These are phyloP conservation scores for Posidonia australis DNA, from an alignment of 106 monocot genomes.

Conservation along the genomic window DNA sequence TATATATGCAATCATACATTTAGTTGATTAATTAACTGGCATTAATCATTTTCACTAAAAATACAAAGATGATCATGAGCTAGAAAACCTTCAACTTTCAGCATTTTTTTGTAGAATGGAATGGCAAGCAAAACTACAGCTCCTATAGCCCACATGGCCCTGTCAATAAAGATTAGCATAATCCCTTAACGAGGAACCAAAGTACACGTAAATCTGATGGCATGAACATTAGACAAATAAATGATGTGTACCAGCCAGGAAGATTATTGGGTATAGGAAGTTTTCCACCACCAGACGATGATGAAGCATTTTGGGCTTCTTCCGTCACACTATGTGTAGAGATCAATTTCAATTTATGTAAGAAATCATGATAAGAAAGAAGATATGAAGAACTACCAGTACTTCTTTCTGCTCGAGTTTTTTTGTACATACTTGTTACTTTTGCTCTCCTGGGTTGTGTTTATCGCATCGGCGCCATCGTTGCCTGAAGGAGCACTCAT, in stretches of 20 bases:
- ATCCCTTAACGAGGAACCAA: background rate
- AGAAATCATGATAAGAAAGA: too few species aligned
- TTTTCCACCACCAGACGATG: background rate
- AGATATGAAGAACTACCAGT: background rate
- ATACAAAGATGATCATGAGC: background rate
- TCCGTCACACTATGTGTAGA: background rate
- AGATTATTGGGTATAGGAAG: background rate
- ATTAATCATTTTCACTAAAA: too few species aligned
- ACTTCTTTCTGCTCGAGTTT: too few species aligned
- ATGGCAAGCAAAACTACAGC: slow-evolving; percentile 13
- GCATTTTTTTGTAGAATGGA: slow-evolving; percentile 18
- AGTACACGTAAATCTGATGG: background rate
- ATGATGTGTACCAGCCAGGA: background rate
- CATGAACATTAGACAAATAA: background rate
- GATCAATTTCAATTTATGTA: too few species aligned
- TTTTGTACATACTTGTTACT: background rate
- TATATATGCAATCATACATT: too few species aligned
- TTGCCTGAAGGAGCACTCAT: background rate
- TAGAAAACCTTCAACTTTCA: slow-evolving; percentile 8
- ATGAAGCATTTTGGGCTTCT: background rate
- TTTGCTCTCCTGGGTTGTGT: background rate
- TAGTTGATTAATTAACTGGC: too few species aligned
- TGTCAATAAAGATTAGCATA: background rate
- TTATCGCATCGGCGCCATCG: background rate
- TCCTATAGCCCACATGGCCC: slow-evolving; percentile 15